Percentiles rank a stretch among this genome's conserved stretches.
Conservation (phyloP, 148 eudicot species). For the Arctostaphylos glauca region DNA sequence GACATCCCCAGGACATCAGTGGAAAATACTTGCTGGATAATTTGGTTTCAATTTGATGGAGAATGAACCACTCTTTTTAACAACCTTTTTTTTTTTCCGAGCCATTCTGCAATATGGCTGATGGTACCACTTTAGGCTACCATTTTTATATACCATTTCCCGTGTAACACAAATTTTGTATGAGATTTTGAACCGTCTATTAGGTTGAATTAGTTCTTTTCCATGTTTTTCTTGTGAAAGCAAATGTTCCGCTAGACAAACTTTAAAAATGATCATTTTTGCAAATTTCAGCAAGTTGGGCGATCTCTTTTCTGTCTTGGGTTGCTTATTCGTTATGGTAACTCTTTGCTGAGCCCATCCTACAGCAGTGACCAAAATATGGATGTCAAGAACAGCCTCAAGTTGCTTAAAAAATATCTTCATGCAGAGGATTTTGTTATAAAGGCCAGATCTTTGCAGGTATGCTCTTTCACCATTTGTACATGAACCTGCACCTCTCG, state of each 20-base stretch:
- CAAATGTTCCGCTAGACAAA: not conserved
- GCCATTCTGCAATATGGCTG: not conserved
- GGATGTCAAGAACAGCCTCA: constrained; percentile 58
- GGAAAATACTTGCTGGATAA: not conserved
- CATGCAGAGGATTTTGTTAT: constrained; percentile 79
- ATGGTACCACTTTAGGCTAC: not conserved
- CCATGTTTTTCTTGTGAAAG: not conserved
- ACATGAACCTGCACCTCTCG: not conserved
- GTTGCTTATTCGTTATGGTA: constrained; percentile 88
- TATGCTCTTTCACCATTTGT: constrained; percentile 22
- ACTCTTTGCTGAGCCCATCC: constrained; percentile 46
- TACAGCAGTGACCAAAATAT: constrained; percentile 34
- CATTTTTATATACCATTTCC: no score
- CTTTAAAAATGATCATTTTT: not conserved
- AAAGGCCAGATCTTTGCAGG: constrained; percentile 92
- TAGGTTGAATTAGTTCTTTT: not conserved
- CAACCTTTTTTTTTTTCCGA: not conserved
- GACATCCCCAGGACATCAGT: not conserved
- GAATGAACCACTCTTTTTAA: not conserved
- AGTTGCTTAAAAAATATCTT: constrained; percentile 80
- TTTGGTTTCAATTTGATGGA: not conserved
- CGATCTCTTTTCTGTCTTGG: constrained; percentile 96
- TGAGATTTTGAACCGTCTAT: not conserved
- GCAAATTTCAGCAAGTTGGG: constrained; percentile 68
- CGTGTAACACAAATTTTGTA: not conserved